Base-by-base conservation (phyloP, 2,329 filamentous ascomycete genomes). In the Penicillium sclerotigenum region DNA sequence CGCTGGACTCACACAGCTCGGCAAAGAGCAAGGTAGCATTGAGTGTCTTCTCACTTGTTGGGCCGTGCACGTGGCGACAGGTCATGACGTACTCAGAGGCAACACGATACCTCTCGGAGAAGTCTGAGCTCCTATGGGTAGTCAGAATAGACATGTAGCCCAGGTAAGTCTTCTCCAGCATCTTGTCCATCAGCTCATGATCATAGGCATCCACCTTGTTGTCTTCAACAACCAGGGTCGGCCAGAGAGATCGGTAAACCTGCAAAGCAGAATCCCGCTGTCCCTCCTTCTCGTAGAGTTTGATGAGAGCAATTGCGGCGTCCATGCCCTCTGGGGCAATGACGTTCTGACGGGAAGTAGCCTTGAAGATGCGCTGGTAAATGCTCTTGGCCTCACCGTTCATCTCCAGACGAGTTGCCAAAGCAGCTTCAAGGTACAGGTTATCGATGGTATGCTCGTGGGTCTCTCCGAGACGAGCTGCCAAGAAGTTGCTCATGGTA, bases 71-170 rank as follows among this genome's bases (percentile, higher is more conserved):
- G 29, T 70, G 74, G 31, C 71, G 73, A 9, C 78, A 77, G 0
- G 76, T 75, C 56, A 79, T 75, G 54, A 78, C 77, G 61, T 81
- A 81, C 64, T 81, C 75, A 5, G 76, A 71, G 0, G 79, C 73
- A 22, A 82, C 69, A 62, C 79, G 72, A 60, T 81, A 79, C 16
- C 75, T 70, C 28, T 78, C 68, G 1, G 72, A 70, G 57, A 78
- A 75, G 49, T 79, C 75, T 3, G 73, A 75, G 6, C 53, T 51
- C 57, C 33, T 70, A 22, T 77, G 74, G 11, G 73, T 65, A 51
- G 80, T 76, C 18, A 82, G 62, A n/a, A 80, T 74, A 34, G 77
- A 73, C 43, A 75, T 73, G 65, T 82, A 82, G 34, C 76, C 76
- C 22, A 73, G 67, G 61, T 78, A 80, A 47, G 81, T 73, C 57